Conservation (phyloP, 768 basidiomycete genomes). For the Pholiota molesta region DNA sequence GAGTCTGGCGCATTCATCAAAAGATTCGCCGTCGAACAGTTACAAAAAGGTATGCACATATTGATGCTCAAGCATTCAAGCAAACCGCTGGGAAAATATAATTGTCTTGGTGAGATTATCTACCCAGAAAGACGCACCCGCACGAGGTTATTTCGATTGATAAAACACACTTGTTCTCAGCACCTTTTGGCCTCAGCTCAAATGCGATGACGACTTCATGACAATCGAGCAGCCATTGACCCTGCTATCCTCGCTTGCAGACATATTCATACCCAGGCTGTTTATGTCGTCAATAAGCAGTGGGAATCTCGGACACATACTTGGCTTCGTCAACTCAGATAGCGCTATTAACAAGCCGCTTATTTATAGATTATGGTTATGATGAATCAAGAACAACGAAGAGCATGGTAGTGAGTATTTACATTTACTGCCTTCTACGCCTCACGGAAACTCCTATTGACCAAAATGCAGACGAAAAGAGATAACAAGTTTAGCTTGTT, state of each 20-base stretch:
- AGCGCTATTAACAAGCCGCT: neutral
- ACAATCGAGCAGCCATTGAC: neutral
- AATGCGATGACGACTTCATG: neutral
- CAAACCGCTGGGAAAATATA: too few relatives aligned
- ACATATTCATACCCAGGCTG: neutral
- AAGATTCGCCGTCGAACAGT: too few relatives aligned
- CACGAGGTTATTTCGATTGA: too few relatives aligned
- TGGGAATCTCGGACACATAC: conserved; percentile 2
- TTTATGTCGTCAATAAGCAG: conserved; percentile 3
- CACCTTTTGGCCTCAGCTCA: neutral
- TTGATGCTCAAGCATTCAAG: too few relatives aligned
- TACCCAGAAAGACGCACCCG: too few relatives aligned
- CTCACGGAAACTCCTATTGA: neutral
- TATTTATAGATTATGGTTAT: neutral
- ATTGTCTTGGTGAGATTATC: too few relatives aligned
- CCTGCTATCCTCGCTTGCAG: neutral
- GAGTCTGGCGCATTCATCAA: too few relatives aligned
- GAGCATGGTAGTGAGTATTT: conserved; percentile 1
- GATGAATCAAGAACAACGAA: conserved; percentile 1
- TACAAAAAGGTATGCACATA: too few relatives aligned
- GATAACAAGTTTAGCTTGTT: conserved; percentile 10
- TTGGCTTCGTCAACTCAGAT: neutral
- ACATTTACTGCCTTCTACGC: neutral
- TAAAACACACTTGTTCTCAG: neutral
- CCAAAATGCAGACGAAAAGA: neutral